Base-by-base conservation (phyloP, 768 basidiomycete species). In the Pleurotus pulmonarius region DNA sequence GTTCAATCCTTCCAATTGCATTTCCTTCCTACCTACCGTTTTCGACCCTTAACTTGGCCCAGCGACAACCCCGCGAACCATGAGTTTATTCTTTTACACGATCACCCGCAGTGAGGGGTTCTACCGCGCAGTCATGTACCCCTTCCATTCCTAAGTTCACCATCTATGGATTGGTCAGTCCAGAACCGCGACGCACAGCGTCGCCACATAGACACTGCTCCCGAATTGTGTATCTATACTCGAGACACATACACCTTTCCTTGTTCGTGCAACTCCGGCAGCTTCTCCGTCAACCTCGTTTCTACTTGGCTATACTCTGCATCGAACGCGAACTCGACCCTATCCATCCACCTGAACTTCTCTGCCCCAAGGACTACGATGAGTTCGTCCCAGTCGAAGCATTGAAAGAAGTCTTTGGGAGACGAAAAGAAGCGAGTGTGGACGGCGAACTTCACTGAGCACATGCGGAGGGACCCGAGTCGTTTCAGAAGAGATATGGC, bases 391-490 rank as follows among this genome's bases (percentile, higher is more conserved):
- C 48, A 49, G n/a, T 49, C 26, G 34, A 49, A 26, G n/a, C 11
- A 16, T 7, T 34, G n/a, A 24, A 49, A 49, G 15, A 49, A 49
- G 8, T 34, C 29, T 18, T 48, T 8, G 29, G 29, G 16, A 18
- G n/a, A n/a, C 46, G 18, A 48, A 29, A 49, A 49, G 24, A 34
- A 49, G 13, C 48, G 48, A 11, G 48, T 49, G n/a, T 49, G 48
- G 6, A 38, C 48, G 48, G 29, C 26, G 48, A 34, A 49, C 12
- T 37, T 26, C 16, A 49, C 38, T 6, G 24, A n/a, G 29, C 15
- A 7, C 13, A 49, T 29, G 16, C 16, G 26, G 26, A 37, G 25
- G 16, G 48, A 49, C 13, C 29, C 22, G 29, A 49, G 15, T 9
- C 48, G 48, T 34, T 34, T 49, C n/a, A 49, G 7, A 6, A 37